phyloP scores from a whole-genome alignment of 2,329 filamentous ascomycete genomes.

The Venturia carpophila region DNA sequence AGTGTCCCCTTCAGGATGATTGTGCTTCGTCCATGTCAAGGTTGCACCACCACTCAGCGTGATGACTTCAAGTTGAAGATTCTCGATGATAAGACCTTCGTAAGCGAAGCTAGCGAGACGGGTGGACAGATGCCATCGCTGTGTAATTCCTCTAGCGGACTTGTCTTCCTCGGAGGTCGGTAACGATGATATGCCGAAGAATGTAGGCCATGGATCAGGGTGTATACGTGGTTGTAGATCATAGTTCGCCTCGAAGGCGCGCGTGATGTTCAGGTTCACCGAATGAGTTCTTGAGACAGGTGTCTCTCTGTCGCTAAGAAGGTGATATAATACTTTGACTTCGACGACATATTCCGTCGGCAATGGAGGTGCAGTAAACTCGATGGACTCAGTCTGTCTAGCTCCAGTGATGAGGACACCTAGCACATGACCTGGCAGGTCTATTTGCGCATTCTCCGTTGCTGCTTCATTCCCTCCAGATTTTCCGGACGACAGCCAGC shows the following conservation, averaged over 20 bases:
- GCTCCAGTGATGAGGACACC: constrained; percentile 29
- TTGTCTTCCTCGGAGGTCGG: constrained; percentile 4
- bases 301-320: constrained; percentile 72
- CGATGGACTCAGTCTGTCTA: constrained; percentile 30
- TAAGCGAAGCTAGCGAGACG: constrained; percentile 66
- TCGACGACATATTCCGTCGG: constrained; percentile 59
- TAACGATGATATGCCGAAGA: constrained; percentile 52
- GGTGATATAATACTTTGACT: constrained; percentile 66
- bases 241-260: constrained; percentile 87
- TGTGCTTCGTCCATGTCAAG: background rate
- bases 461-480: background rate
- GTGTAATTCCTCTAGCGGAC: constrained; percentile 55
- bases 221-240: constrained; percentile 76
- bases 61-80: constrained; percentile 56
- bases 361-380: constrained; percentile 35
- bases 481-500: constrained; percentile 6
- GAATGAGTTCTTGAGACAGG: constrained; percentile 67
- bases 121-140: constrained; percentile 73
- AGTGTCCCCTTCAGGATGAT: constrained; percentile 42
- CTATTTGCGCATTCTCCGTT: background rate
- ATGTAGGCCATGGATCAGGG: constrained; percentile 72
- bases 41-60: constrained; percentile 50
- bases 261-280: constrained; percentile 63
- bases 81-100: constrained; percentile 53
- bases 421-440: constrained; percentile 31